Evolutionary conservation across 805 yeast species (phyloP), one percentile per base, ranked within the genome.

Genomic region (Candida yuanshanica): DNA sequence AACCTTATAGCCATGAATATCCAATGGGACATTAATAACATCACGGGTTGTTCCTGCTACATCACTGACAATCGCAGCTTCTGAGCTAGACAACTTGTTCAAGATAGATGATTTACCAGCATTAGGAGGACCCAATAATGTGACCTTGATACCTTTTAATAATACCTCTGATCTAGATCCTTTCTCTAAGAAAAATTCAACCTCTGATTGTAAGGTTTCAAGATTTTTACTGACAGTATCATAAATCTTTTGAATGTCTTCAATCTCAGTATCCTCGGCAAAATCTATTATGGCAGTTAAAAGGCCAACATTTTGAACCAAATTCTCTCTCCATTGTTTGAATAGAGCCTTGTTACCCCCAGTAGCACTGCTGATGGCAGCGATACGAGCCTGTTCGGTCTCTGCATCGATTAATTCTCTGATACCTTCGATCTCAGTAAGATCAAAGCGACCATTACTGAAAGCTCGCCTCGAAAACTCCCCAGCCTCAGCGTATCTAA

Each of bases 11-110:
- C 99, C 99, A 25, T 74, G 72, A 3, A 93, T 75, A 55, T 90
- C 90, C 22, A 93, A 56, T 0, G 88, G 84, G 2, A 88, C 76
- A 49, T 89, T 95, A 20, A 93, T 74, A 0, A 86, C 66, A 55
- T 93, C 99, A 53, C 99, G 70, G 0, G 99, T 93, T 0, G 99
- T 93, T 0, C 99, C 99, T 2, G 95, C 95, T 5, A 85, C 75
- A 29, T 79, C 79, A 56, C 96, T 87, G 1, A 93, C 98, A 29
- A 93, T 88, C 0, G 96, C 95, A 14, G 88, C 83, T 18, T 89
- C 95, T 18, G 83, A 76, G 44, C 80, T 72, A 0, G 90, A 87
- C 7, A 93, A 60, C n/a, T 64, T 55, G 54, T 93, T 93, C 38
- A 93, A 61, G 10, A 93, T 63, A 1, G 96, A 86, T 4, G 96